Base-by-base conservation (phyloP, 139 green algal genomes). In the Haematococcus sp. region DNA sequence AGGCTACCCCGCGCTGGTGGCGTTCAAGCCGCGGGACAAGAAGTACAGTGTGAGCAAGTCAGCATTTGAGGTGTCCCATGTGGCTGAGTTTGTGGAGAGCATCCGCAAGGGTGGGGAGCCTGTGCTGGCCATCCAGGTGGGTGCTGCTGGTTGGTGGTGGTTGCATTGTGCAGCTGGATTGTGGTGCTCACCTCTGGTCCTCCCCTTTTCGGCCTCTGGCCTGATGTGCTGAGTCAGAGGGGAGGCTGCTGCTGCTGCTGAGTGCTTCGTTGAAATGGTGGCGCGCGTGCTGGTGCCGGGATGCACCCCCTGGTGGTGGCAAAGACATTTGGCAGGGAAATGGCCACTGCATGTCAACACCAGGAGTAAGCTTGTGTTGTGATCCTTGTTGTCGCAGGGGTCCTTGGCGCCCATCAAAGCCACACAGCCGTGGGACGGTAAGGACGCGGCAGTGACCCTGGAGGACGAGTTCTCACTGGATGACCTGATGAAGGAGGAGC, bases 401-500 rank as follows among this genome's bases (percentile, higher is more conserved):
- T 23, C 75, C 25, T 72, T 89, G 30, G 56, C 67, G 20, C 23
- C 74, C 1, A 23, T 90, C 19, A 25, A 63, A 0, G 74, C 70
- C 44, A 33, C 58, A 1, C 55, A 68, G 25, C 58, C 88, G 2
- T 97, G 92, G 92, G 93, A 97, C 55, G 92, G 93, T 44, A 80
- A 88, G 68, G 93, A 98, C 65, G 92, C 75, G 4, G 70, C 76
- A 56, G 71, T 89, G 31, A 68, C 85, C 54, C 46, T 79, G 28
- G 90, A 90, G 58, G 93, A 98, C 4, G 93, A 98, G 85, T 97
- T 98, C 74, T 77, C 68, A 34, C 68, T 97, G 43, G 89, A 92
- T 4, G 93, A 97, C 17, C 71, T 97, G 20, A n/a, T n/a, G n/a
- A 90, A 91, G 80, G 77, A 61, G 0, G 78, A 87, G 68, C 52